Evolutionary conservation across 495 filamentous ascomycete species (phyloP), one percentile per base, ranked within the genome.

Genomic region (Cetradonia linearis): DNA sequence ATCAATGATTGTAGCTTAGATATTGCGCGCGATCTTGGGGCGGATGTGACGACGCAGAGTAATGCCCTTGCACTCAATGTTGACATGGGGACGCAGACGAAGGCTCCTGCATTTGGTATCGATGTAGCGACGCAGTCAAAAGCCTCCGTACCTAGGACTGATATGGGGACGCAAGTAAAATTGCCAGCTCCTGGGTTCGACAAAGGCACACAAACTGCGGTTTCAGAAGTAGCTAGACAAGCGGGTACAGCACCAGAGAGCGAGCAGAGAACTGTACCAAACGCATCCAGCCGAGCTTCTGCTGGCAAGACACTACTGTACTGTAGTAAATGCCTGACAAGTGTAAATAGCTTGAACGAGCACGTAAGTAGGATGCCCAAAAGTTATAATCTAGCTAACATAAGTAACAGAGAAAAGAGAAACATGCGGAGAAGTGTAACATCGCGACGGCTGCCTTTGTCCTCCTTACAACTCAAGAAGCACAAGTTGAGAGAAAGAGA

Each of bases 361-460:
- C 28, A 28, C 20, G n/a, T n/a, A n/a, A n/a, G n/a, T n/a, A n/a
- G n/a, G n/a, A n/a, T n/a, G n/a, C n/a, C n/a, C n/a, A n/a, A n/a
- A n/a, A n/a, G n/a, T n/a, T n/a, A n/a, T n/a, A n/a, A n/a, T n/a
- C n/a, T n/a, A n/a, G n/a, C n/a, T n/a, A n/a, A n/a, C n/a, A n/a
- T n/a, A n/a, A n/a, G n/a, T n/a, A n/a, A n/a, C n/a, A n/a, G n/a
- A 50, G 49, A 14, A 50, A 52, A 33, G 30, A 23, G 14, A 49
- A 59, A 44, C 56, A 59, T 27, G 56, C 56, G 28, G 56, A 46
- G 10, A 59, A 59, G 38, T 59, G 56, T 44, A 42, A 48, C 27
- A 59, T 44, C 4, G 49, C 31, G 7, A 30, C 36, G 9, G 40
- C 56, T 2, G 42, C 33, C 1, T 59, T 50, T 20, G 2, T 28